These are phyloP conservation scores for Trametopsis cervina DNA, from an alignment of 768 basidiomycete genomes.

Conservation along the genomic window DNA sequence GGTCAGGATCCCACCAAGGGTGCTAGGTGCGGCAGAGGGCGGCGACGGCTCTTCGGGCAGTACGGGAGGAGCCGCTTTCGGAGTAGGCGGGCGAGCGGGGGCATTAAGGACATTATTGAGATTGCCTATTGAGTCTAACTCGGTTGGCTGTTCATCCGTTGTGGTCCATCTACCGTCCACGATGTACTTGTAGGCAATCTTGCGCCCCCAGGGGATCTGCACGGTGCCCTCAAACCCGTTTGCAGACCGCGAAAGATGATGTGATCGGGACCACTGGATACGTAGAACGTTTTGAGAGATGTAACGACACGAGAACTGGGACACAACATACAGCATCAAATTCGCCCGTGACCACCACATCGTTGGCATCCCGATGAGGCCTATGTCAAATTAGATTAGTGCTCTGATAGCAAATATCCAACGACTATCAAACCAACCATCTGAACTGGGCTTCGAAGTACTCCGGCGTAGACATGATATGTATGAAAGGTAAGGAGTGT, in stretches of 20 bases:
- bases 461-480: constrained; percentile 18
- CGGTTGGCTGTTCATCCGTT: constrained; percentile 48
- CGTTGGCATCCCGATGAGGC: constrained; percentile 48
- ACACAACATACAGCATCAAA: constrained; percentile 58
- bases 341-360: constrained; percentile 67
- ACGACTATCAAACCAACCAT: constrained; percentile 10
- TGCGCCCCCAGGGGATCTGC: constrained; percentile 53
- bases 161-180: constrained; percentile 67
- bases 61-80: constrained; percentile 7
- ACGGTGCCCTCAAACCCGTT: constrained; percentile 50
- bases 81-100: constrained; percentile 37
- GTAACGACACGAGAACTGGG: constrained; percentile 5
- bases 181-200: constrained; percentile 70
- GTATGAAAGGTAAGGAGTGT: background rate
- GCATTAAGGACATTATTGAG: constrained; percentile 61
- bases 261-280: constrained; percentile 53
- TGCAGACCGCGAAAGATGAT: constrained; percentile 44
- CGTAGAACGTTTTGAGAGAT: background rate
- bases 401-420: background rate
- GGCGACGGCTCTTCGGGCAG: constrained; percentile 2
- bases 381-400: constrained; percentile 27
- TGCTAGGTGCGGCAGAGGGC: background rate
- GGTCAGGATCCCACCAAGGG: constrained; percentile 8
- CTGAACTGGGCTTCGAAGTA: constrained; percentile 19
- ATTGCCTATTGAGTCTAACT: constrained; percentile 56